Evolutionary conservation across 192 early-diverging fungal genomes (phyloP).

Genomic region (Piromyces finnis): DNA sequence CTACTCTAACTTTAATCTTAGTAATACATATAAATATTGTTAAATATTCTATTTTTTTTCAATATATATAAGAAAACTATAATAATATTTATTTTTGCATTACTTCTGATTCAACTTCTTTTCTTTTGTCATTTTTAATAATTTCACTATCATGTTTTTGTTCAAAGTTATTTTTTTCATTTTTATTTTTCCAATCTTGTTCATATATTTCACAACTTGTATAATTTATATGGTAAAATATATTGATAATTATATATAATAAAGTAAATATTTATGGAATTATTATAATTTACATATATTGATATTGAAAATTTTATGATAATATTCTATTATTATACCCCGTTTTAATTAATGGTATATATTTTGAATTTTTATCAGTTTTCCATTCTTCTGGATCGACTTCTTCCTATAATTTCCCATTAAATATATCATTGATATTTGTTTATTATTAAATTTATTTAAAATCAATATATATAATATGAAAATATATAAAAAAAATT

Average conservation of each 20-base stretch:
- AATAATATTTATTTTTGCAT: not conserved
- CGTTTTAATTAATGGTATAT: conserved; percentile 12
- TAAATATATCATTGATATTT: too few species aligned
- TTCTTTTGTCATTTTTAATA: conserved; percentile 32
- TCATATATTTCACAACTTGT: conserved; percentile 10
- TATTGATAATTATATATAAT: too few species aligned
- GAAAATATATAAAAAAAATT: too few species aligned
- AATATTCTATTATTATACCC: too few species aligned
- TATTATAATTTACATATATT: too few species aligned
- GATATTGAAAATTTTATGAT: too few species aligned
- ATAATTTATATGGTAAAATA: not conserved
- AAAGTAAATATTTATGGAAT: too few species aligned
- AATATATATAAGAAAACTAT: not conserved
- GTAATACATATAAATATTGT: too few species aligned
- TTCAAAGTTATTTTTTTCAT: conserved; percentile 37
- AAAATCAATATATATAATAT: too few species aligned
- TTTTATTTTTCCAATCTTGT: conserved; percentile 27
- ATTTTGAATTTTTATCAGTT: conserved; percentile 23
- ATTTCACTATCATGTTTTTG: conserved; percentile 48
- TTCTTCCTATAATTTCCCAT: conserved; percentile 11
- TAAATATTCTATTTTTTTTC: too few species aligned
- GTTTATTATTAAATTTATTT: too few species aligned
- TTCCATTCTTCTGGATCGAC: conserved; percentile 20
- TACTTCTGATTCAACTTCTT: conserved; percentile 39
- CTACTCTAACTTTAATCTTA: conserved; percentile 38